A percentile compares a stretch with the other conserved stretches of the same genome.
Evolutionary conservation across 2,329 filamentous ascomycete species (phyloP).

Genomic region (Cladobotryum mycophilum): DNA sequence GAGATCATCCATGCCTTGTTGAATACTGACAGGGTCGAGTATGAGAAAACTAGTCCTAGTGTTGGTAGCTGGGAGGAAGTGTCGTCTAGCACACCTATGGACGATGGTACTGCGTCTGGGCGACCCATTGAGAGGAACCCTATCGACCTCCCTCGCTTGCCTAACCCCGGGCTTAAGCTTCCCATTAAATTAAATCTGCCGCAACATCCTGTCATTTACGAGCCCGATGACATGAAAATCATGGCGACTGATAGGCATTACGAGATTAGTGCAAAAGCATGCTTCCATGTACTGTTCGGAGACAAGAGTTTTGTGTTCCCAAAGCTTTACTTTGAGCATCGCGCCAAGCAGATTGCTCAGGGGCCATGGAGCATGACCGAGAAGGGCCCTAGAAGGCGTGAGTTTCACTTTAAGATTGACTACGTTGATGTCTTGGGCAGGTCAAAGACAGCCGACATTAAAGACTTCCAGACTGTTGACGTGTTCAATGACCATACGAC

Average conservation of each 20-base stretch:
- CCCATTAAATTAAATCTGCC: conserved; percentile 75
- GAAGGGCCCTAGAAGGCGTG: conserved; percentile 63
- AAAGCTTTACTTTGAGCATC: conserved; percentile 77
- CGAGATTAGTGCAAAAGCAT: conserved; percentile 84
- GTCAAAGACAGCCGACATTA: conserved; percentile 55
- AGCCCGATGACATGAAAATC: conserved; percentile 73
- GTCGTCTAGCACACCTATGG: conserved; percentile 54
- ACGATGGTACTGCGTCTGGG: conserved; percentile 41
- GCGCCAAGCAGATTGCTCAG: conserved; percentile 74
- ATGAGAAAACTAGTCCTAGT: conserved; percentile 58
- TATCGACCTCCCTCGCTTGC: conserved; percentile 30
- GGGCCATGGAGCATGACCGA: conserved; percentile 75
- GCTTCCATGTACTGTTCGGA: conserved; percentile 94
- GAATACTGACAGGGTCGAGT: conserved; percentile 62
- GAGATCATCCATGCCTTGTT: conserved; percentile 66
- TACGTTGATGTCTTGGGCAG: conserved; percentile 59
- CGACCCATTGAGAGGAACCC: conserved; percentile 26
- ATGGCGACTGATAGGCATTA: conserved; percentile 75
- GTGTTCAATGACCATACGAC: conserved; percentile 68
- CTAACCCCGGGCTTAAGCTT: conserved; percentile 29
- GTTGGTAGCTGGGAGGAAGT: conserved; percentile 90
- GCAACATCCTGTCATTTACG: conserved; percentile 71
- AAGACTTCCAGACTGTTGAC: conserved; percentile 83
- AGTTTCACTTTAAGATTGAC: conserved; percentile 75
- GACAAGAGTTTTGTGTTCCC: conserved; percentile 95